These are phyloP conservation scores for Inga laurina DNA, from an alignment of 306 rosid species.

Conservation along the genomic window DNA sequence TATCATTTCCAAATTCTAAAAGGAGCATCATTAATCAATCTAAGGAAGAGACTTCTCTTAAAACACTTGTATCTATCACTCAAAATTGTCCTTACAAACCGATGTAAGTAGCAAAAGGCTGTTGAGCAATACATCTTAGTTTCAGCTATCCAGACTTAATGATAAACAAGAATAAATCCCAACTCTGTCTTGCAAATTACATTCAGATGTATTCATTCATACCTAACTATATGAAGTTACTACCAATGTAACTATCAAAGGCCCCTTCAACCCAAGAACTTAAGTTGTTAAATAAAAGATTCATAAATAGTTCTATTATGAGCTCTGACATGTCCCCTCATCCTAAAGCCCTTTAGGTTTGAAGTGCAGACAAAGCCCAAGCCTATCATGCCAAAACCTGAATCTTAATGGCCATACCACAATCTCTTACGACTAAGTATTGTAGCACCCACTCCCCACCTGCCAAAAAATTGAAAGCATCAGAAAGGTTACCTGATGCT, in stretches of 20 bases:
- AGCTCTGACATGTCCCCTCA: not conserved
- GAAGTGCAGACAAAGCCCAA: not conserved
- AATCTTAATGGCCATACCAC: not conserved
- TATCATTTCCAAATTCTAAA: not conserved
- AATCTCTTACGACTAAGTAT: not conserved
- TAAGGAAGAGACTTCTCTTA: not conserved
- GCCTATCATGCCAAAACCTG: not conserved
- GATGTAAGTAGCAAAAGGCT: not conserved
- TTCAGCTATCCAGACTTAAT: not conserved
- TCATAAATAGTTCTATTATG: not conserved
- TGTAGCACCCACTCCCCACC: not conserved
- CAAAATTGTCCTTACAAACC: not conserved
- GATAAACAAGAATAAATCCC: not conserved
- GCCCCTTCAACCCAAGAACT: not conserved
- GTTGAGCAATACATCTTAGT: not conserved
- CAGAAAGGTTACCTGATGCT: constrained; percentile 71
- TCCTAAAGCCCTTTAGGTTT: not conserved
- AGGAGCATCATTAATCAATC: not conserved
- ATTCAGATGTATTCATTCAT: not conserved
- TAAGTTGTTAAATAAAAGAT: not conserved
- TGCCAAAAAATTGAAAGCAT: not conserved
- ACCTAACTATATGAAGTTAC: not conserved
- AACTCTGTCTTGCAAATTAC: not conserved
- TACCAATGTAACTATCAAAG: not conserved
- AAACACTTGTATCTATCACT: not conserved